phyloP scores from a whole-genome alignment of 306 rosid genomes.

The Trifolium fragiferum region DNA sequence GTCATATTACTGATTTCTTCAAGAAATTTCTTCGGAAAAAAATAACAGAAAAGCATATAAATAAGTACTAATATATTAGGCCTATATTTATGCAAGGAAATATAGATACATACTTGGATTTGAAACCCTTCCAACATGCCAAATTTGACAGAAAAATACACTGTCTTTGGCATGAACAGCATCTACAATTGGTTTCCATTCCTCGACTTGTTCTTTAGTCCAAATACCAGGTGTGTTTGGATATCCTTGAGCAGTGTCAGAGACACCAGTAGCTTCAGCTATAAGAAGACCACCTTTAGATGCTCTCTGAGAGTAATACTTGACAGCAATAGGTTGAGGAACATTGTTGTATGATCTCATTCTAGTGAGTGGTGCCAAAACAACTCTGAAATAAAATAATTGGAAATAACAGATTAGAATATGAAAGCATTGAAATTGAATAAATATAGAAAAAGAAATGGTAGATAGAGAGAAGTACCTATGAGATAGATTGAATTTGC shows the following conservation, averaged over 20 bases:
- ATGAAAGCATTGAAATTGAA: not conserved
- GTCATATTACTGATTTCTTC: too few species aligned
- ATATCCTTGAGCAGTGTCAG: constrained; percentile 50
- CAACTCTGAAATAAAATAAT: constrained; percentile 20
- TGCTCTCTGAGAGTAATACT: constrained; percentile 33
- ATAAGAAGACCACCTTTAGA: constrained; percentile 26
- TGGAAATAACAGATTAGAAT: not conserved
- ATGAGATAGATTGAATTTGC: constrained; percentile 40
- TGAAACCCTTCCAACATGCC: constrained; percentile 60
- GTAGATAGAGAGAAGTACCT: not conserved
- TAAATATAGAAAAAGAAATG: not conserved
- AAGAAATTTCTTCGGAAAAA: too few species aligned
- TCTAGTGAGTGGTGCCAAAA: constrained; percentile 20
- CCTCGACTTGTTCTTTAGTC: constrained; percentile 59
- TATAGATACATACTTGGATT: not conserved
- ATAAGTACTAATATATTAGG: too few species aligned
- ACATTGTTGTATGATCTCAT: constrained; percentile 27
- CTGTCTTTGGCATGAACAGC: constrained; percentile 67
- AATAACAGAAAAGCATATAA: too few species aligned
- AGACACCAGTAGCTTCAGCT: constrained; percentile 41
- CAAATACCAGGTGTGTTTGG: constrained; percentile 56
- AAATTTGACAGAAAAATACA: constrained; percentile 60
- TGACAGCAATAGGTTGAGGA: constrained; percentile 9
- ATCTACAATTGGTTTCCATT: constrained; percentile 57
- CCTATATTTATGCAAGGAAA: too few species aligned